Conservation (phyloP, 1,284 basidiomycete species). For the Moesziomyces aphidis region DNA sequence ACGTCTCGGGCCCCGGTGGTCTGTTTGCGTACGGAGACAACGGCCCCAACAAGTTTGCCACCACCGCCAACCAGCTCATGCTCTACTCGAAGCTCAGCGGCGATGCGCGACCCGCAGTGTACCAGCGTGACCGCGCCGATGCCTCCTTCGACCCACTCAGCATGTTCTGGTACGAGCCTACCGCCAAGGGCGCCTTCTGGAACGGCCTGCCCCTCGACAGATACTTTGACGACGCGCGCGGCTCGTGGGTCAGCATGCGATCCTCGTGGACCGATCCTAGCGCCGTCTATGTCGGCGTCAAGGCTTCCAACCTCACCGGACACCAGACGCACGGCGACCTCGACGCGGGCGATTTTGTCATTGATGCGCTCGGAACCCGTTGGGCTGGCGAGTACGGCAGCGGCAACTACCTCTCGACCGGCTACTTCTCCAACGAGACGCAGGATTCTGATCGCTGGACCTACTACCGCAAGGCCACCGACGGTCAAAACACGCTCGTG, state of each 20-base stretch:
- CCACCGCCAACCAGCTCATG: constrained; percentile 64
- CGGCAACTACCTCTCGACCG: constrained; percentile 78
- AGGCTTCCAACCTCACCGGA: constrained; percentile 80
- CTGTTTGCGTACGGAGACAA: constrained; percentile 92
- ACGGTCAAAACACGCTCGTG: constrained; percentile 95
- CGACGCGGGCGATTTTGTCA: constrained; percentile 91
- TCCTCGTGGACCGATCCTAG: constrained; percentile 89
- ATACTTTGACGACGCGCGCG: constrained; percentile 75
- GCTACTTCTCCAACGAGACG: constrained; percentile 64
- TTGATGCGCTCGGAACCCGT: constrained; percentile 92
- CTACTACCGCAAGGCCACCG: constrained; percentile 90
- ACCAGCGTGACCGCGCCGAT: constrained; percentile 86
- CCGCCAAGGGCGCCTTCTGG: constrained; percentile 89
- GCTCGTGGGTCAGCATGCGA: constrained; percentile 89
- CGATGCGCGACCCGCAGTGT: constrained; percentile 80
- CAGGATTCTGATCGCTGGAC: constrained; percentile 54
- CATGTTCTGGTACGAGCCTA: constrained; percentile 97
- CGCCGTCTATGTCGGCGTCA: constrained; percentile 86
- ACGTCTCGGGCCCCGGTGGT: constrained; percentile 83
- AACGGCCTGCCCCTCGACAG: constrained; percentile 84
- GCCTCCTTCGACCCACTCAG: constrained; percentile 89
- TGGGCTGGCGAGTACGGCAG: constrained; percentile 96
- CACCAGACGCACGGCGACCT: constrained; percentile 91
- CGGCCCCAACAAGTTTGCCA: constrained; percentile 93
- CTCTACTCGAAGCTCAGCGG: constrained; percentile 54